Evolutionary conservation across 139 green algal genomes (phyloP).

Genomic region (Trebouxia sp.): DNA sequence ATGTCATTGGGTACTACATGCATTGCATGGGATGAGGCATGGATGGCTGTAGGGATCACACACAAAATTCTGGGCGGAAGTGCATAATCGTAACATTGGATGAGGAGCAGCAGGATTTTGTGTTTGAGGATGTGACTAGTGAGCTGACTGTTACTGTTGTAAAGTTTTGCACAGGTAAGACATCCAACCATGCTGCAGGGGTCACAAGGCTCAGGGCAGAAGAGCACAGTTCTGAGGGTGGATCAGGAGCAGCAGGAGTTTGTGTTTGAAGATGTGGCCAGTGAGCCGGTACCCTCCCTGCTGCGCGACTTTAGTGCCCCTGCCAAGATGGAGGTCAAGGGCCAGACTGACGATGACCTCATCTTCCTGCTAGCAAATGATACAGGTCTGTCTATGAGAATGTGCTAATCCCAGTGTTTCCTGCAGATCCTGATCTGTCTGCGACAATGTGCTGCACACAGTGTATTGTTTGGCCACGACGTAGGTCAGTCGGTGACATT

Average conservation of each 20-base stretch:
- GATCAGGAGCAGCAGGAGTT: slow-evolving; percentile 58
- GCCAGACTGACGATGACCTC: slow-evolving; percentile 86
- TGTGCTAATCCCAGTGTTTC: no score
- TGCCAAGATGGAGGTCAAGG: slow-evolving; percentile 81
- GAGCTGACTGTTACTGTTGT: no score
- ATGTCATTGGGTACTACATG: neutral
- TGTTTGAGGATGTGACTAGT: slow-evolving; percentile 60
- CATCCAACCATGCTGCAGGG: neutral
- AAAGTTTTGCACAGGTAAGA: neutral
- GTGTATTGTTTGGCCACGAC: no score
- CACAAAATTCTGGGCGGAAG: slow-evolving; percentile 36
- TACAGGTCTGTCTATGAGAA: slow-evolving; percentile 46
- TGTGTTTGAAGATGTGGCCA: slow-evolving; percentile 60
- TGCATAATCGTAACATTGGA: slow-evolving; percentile 68
- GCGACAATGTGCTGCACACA: neutral
- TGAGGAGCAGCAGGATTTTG: slow-evolving; percentile 59
- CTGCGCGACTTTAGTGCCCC: slow-evolving; percentile 94
- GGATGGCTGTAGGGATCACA: slow-evolving; percentile 33
- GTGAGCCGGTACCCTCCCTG: slow-evolving; percentile 81
- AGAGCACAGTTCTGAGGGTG: slow-evolving; percentile 69
- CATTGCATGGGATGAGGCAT: no score
- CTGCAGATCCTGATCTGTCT: no score
- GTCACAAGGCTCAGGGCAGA: slow-evolving; percentile 36
- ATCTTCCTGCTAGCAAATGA: slow-evolving; percentile 92
- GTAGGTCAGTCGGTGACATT: no score